These are phyloP conservation scores for Argentina anserina DNA, from an alignment of 306 rosid genomes.

Conservation along the genomic window DNA sequence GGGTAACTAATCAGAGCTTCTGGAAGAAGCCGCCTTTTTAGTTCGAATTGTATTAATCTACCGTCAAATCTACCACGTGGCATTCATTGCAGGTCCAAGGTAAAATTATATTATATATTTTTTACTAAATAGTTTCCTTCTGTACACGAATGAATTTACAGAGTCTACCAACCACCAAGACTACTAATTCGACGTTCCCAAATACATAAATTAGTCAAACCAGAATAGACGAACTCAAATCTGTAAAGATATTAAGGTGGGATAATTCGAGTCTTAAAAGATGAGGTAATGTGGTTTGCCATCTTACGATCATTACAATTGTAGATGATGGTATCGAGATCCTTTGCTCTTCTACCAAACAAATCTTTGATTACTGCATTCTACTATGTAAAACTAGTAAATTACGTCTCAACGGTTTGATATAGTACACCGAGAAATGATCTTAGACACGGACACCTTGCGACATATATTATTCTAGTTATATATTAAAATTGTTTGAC, in stretches of 20 bases:
- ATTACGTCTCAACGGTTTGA: background rate
- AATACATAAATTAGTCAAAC: no score
- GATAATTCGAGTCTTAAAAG: background rate
- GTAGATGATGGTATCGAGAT: background rate
- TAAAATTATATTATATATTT: no score
- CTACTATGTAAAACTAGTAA: background rate
- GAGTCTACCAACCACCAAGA: no score
- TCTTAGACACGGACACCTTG: background rate
- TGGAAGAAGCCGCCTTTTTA: no score
- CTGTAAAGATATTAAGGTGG: background rate
- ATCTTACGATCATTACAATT: background rate
- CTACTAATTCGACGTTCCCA: no score
- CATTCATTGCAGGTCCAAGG: no score
- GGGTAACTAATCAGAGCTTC: no score
- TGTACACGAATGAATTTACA: no score
- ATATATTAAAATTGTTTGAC: background rate
- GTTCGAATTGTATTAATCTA: no score
- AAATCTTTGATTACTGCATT: background rate
- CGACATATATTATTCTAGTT: background rate
- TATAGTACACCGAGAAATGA: background rate
- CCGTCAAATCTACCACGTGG: no score
- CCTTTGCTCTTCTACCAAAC: background rate
- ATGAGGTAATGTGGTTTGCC: background rate
- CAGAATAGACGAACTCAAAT: no score
- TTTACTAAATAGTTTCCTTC: no score